Evolutionary conservation across 1,284 basidiomycete genomes (phyloP), one percentile per base, ranked within the genome.

Genomic region (Naganishia liquefaciens): DNA sequence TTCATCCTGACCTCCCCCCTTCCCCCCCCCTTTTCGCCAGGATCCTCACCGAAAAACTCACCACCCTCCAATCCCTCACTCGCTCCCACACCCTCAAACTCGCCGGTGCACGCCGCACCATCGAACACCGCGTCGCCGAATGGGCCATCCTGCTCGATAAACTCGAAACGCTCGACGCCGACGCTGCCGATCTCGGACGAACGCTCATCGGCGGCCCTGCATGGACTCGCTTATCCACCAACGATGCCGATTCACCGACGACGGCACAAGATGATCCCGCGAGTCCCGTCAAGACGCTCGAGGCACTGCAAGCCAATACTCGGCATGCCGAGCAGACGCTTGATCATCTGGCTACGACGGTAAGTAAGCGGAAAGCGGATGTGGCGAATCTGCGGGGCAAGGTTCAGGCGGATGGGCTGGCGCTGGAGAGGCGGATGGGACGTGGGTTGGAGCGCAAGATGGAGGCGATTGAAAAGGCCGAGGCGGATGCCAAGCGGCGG

Each of bases 91-190:
- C 46, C 3, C 57, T 60, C 57, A 60, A 50, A 50, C 46, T 60
- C 21, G 49, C 57, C 23, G 42, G 46, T 13, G 33, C 47, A 25
- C 19, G n/a, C 17, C 57, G 57, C 21, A 60, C 57, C 9, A 60
- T 60, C 46, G 44, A 60, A n/a, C 57, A 60, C 57, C 57, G 57
- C 30, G 21, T 60, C 3, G 57, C 57, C 10, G 57, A 60, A 40
- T 60, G 57, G 57, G 21, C 17, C 10, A 25, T 60, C 11, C 23
- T 60, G n/a, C 17, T 15, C 13, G 57, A 60, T 49, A 47, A 37
- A 25, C 46, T 60, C 17, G 46, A 50, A 4, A 33, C 30, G 5
- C 17, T 60, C 23, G 30, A 47, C 1, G 46, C 33, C 9, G 30
- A 37, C 2, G 57, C 57, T 2, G 47, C 17, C 2, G 46, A 28